Conservation (phyloP, 106 monocot species). For the Dendrobium chrysotoxum region DNA sequence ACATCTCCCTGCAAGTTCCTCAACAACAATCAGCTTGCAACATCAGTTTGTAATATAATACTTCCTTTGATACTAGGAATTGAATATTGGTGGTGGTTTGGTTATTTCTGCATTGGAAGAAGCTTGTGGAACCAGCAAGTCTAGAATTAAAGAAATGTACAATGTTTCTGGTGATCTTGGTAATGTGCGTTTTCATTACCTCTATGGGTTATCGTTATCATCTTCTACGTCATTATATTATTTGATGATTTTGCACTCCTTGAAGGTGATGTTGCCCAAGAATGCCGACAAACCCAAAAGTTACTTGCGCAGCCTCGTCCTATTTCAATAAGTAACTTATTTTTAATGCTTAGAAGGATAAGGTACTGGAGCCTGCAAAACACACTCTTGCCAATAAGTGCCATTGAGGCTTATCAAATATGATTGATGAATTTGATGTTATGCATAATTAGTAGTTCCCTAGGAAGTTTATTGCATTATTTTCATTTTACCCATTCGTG, state of each 20-base stretch:
- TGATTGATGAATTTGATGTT: background rate
- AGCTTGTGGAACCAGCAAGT: conserved; percentile 64
- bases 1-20: background rate
- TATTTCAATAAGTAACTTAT: conserved; percentile 52
- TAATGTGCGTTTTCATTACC: conserved; percentile 10
- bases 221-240: background rate
- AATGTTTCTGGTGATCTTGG: conserved; percentile 84
- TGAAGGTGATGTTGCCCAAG: conserved; percentile 91
- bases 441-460: background rate
- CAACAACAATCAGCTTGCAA: background rate
- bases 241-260: conserved; percentile 3
- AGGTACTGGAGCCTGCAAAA: conserved; percentile 43
- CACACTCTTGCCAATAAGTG: background rate
- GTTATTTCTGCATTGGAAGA: conserved; percentile 78
- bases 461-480: background rate
- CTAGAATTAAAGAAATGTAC: conserved; percentile 82
- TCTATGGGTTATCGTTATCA: background rate
- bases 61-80: conserved; percentile 60
- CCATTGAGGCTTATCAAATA: background rate
- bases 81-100: conserved; percentile 80
- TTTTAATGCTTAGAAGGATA: conserved; percentile 55
- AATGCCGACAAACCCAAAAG: conserved; percentile 73
- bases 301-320: conserved; percentile 69
- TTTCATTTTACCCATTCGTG: background rate
- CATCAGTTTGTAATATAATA: background rate